These are phyloP conservation scores for Cenchrus fungigraminus DNA, from an alignment of 176 grass and related monocot species.

Conservation along the genomic window DNA sequence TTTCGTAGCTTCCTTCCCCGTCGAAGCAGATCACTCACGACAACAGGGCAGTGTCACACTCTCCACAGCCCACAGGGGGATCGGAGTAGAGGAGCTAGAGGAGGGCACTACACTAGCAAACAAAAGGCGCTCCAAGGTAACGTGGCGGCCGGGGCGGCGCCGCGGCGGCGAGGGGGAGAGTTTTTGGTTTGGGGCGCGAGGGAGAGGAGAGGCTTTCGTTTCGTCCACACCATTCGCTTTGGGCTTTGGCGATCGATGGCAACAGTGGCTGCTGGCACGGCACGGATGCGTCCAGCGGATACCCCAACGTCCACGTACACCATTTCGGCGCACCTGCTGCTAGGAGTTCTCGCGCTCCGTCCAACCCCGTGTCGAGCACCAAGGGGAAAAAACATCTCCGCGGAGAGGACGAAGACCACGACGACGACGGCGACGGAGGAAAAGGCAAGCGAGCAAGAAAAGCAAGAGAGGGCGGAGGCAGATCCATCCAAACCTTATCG, in stretches of 20 bases:
- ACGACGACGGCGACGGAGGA: conserved; percentile 8
- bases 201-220: neutral
- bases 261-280: neutral
- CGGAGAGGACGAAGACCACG: neutral
- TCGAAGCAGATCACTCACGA: neutral
- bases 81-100: too few relatives aligned
- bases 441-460: conserved; percentile 11
- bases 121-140: neutral
- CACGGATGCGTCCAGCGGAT: conserved; percentile 20
- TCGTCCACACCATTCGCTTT: neutral
- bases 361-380: neutral
- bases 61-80: neutral
- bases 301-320: conserved; percentile 23
- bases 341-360: neutral
- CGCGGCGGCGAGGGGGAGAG: neutral
- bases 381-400: neutral
- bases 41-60: neutral
- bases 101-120: neutral
- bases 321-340: conserved; percentile 43
- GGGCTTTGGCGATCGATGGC: neutral
- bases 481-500: conserved; percentile 41
- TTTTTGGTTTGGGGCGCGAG: neutral
- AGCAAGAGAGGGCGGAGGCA: neutral
- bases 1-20: neutral
- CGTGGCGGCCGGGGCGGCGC: neutral